Evolutionary conservation across 257 asterid species (phyloP), one percentile per base, ranked within the genome.

Genomic region (Nicotiana tomentosiformis): DNA sequence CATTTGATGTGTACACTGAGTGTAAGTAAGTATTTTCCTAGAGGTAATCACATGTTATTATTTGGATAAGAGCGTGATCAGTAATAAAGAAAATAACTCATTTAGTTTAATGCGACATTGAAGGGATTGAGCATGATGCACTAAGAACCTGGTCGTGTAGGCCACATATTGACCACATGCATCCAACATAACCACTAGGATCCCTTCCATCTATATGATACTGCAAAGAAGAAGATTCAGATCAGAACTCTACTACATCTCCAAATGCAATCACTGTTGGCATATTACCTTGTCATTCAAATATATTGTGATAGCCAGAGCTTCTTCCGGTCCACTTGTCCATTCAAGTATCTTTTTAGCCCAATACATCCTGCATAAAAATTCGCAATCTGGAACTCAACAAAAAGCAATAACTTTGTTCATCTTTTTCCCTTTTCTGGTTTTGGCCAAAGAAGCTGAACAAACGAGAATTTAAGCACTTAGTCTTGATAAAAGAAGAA

Each of bases 111-210:
- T 53, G 58, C 5, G 18, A 53, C 4, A 33, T 17, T 17, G 51
- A 67, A 17, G 53, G 51, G 53, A 67, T 16, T 80, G 16, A 65
- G 29, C 15, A 46, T 61, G 26, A 12, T 26, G 16, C 55, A 74
- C 2, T 76, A 46, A 23, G 26, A 11, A 95, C 99, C 99, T 93
- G 99, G 89, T 96, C 99, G 65, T 96, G 99, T 69, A 96, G 84
- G 77, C 99, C 99, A 80, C 99, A 96, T 58, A 94, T 93, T 2
- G 99, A 94, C 99, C 99, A 96, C 99, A 96, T 94, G 94, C 99
- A 96, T 77, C 99, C 99, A 17, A 96, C 99, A 57, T 96, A 96
- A 30, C 99, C 99, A 86, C 80, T 94, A 80, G 99, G 98, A 86
- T 96, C 98, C 85, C 99, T 88, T 26, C 99, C 98, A 62, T 96